Conservation (phyloP, 2,329 filamentous ascomycete species). For the Pseudonectria buxi region DNA sequence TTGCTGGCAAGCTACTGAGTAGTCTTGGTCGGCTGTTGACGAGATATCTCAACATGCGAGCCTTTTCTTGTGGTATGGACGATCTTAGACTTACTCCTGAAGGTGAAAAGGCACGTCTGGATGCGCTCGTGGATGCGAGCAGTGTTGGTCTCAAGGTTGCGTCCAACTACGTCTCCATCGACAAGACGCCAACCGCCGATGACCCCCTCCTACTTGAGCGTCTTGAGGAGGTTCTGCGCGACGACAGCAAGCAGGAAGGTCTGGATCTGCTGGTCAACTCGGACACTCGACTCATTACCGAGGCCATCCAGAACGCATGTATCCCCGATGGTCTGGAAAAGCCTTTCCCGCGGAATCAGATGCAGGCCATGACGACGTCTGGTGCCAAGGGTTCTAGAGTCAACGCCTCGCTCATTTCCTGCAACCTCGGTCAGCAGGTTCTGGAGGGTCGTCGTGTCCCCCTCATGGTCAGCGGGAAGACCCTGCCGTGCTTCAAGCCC, state of each 20-base stretch:
- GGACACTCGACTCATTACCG: conserved; percentile 63
- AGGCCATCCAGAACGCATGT: conserved; percentile 69
- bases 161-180: conserved; percentile 79
- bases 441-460: conserved; percentile 91
- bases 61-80: conserved; percentile 96
- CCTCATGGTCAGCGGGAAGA: conserved; percentile 96
- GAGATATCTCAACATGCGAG: conserved; percentile 83
- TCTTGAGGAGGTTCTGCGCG: conserved; percentile 82
- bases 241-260: conserved; percentile 83
- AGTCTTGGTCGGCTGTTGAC: conserved; percentile 85
- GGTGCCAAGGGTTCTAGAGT: conserved; percentile 90
- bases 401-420: conserved; percentile 96
- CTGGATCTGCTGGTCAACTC: conserved; percentile 84
- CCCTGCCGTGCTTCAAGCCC: conserved; percentile 85
- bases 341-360: conserved; percentile 92
- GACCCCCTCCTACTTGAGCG: conserved; percentile 68
- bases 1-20: conserved; percentile 82
- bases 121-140: conserved; percentile 61
- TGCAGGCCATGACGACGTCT: conserved; percentile 97
- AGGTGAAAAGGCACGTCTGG: conserved; percentile 65
- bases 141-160: conserved; percentile 72
- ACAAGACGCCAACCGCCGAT: conserved; percentile 54
- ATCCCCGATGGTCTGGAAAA: conserved; percentile 80
- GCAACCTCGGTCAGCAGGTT: conserved; percentile 94
- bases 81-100: conserved; percentile 78